Conservation (phyloP, 1,139 yeast genomes). For the Suhomyces choctaworum region DNA sequence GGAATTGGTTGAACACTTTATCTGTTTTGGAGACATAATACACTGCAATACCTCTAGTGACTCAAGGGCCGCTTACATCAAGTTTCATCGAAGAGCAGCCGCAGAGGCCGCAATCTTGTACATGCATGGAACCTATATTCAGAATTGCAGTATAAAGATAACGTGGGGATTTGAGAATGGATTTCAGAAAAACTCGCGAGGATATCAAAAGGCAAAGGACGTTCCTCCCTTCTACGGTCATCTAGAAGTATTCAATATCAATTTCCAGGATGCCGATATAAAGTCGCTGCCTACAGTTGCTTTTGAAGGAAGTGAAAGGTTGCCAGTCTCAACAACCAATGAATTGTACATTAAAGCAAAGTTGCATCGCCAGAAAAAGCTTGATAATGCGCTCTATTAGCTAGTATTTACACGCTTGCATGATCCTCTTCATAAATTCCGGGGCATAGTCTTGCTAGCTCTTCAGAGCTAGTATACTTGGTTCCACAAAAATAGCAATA, state of each 20-base stretch:
- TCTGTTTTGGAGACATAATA: constrained; percentile 39
- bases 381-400: constrained; percentile 17
- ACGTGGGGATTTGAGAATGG: constrained; percentile 33
- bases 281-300: constrained; percentile 5
- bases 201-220: constrained; percentile 17
- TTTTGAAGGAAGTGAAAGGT: constrained; percentile 24
- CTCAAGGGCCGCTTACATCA: constrained; percentile 26
- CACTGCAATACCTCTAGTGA: constrained; percentile 25
- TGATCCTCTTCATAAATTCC: constrained; percentile 47
- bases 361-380: constrained; percentile 16
- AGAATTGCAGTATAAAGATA: constrained; percentile 32
- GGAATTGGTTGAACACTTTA: constrained; percentile 32
- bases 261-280: constrained; percentile 23
- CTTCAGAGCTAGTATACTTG: constrained; percentile 32
- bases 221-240: constrained; percentile 25
- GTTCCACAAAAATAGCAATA: constrained; percentile 55
- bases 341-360: constrained; percentile 20
- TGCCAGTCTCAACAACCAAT: constrained; percentile 19
- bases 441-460: constrained; percentile 46
- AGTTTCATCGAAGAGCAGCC: constrained; percentile 31
- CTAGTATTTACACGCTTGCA: background rate
- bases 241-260: constrained; percentile 13
- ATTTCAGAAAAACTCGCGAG: background rate
- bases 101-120: constrained; percentile 40
- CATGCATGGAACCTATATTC: constrained; percentile 33